Percentiles rank a stretch among this genome's conserved stretches.
Evolutionary conservation across 345 rosid genomes (phyloP).

Genomic region (Rubroshorea leprosula): DNA sequence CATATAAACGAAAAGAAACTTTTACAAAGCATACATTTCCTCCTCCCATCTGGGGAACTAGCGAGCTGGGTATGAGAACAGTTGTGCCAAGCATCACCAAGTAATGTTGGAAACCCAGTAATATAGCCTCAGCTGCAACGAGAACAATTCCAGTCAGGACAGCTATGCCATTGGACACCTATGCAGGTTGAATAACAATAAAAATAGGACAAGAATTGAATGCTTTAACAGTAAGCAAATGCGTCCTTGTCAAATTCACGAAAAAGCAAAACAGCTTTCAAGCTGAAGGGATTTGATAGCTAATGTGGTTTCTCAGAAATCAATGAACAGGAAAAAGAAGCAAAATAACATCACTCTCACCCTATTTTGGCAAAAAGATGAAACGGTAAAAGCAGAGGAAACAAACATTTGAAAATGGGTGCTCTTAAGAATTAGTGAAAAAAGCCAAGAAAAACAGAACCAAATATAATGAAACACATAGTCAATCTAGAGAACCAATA

Average conservation of each 20-base stretch:
- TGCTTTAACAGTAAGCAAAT: not conserved
- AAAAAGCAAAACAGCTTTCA: not conserved
- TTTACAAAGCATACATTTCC: slow-evolving; percentile 54
- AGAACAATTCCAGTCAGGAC: slow-evolving; percentile 12
- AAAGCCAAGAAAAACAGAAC: slow-evolving; percentile 4
- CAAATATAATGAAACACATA: not conserved
- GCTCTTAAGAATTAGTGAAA: slow-evolving; percentile 2
- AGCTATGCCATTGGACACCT: slow-evolving; percentile 9
- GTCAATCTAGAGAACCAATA: not conserved
- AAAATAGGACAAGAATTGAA: not conserved
- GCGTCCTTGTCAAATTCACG: not conserved
- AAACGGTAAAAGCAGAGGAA: not conserved
- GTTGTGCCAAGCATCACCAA: slow-evolving; percentile 96
- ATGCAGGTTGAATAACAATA: not conserved
- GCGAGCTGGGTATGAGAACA: slow-evolving; percentile 70
- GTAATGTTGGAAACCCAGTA: slow-evolving; percentile 93
- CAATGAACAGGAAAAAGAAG: not conserved
- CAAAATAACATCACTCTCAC: not conserved
- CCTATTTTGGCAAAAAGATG: not conserved
- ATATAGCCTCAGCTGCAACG: slow-evolving; percentile 83
- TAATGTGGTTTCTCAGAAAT: not conserved
- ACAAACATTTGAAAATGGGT: not conserved
- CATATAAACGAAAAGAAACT: slow-evolving; percentile 12
- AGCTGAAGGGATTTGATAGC: not conserved
- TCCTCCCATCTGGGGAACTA: slow-evolving; percentile 98